Evolutionary conservation across 192 early-diverging fungal species (phyloP).

Genomic region (Backusella australiensis): DNA sequence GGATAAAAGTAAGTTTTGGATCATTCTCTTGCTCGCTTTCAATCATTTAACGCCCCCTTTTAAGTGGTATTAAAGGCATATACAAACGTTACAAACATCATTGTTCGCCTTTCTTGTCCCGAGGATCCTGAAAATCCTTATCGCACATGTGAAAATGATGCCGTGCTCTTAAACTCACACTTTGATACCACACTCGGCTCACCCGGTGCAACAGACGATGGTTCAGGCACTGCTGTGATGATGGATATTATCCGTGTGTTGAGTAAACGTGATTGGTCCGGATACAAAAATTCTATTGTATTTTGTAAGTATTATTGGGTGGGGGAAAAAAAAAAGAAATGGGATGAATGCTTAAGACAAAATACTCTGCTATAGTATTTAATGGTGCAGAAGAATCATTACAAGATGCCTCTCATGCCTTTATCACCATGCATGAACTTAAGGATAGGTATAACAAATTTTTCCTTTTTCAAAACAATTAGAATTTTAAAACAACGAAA

Average conservation of each 20-base stretch:
- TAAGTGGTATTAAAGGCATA: slow-evolving; percentile 65
- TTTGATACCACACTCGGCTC: slow-evolving; percentile 65
- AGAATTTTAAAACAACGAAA: not conserved
- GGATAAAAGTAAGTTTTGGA: slow-evolving; percentile 51
- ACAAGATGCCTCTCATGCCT: slow-evolving; percentile 75
- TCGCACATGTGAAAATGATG: slow-evolving; percentile 52
- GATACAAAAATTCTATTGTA: slow-evolving; percentile 49
- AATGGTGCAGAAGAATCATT: slow-evolving; percentile 78
- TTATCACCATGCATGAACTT: slow-evolving; percentile 58
- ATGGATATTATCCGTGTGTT: slow-evolving; percentile 59
- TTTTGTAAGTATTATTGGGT: slow-evolving; percentile 47
- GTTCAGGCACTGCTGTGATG: slow-evolving; percentile 70
- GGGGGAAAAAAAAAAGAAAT: no score
- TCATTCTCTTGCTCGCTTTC: not conserved
- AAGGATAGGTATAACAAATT: slow-evolving; percentile 32
- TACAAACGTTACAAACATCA: slow-evolving; percentile 68
- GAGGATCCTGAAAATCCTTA: slow-evolving; percentile 12
- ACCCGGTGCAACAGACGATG: slow-evolving; percentile 66
- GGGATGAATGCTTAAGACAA: not conserved
- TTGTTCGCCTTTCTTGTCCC: slow-evolving; percentile 68
- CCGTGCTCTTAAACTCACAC: slow-evolving; percentile 70
- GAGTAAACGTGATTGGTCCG: slow-evolving; percentile 40
- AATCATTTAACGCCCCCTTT: not conserved
- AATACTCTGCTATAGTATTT: slow-evolving; percentile 48
- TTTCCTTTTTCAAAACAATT: not conserved